phyloP scores from a whole-genome alignment of 768 basidiomycete species.

The Dioszegia aurantiaca region DNA sequence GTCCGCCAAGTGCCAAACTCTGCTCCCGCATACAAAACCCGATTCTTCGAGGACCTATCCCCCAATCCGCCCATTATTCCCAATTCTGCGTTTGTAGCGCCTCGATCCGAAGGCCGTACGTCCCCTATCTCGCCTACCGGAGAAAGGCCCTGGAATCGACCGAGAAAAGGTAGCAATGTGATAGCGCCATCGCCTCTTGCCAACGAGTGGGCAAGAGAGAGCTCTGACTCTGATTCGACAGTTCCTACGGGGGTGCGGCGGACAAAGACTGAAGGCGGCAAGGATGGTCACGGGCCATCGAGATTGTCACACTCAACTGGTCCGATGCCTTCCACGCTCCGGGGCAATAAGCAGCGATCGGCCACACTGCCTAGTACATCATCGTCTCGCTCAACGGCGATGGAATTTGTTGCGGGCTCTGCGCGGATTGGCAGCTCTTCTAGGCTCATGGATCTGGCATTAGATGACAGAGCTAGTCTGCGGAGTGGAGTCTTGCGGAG shows the following conservation, averaged over 20 bases:
- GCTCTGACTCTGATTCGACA: slow-evolving; percentile 28
- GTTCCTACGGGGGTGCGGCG: slow-evolving; percentile 23
- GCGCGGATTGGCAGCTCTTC: not conserved
- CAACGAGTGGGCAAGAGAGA: slow-evolving; percentile 41
- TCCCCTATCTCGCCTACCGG: slow-evolving; percentile 14
- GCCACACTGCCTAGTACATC: slow-evolving; percentile 34
- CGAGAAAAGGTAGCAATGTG: slow-evolving; percentile 42
- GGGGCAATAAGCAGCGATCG: slow-evolving; percentile 33
- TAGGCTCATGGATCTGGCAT: slow-evolving; percentile 16
- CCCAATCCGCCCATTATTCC: slow-evolving; percentile 8
- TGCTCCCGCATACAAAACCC: slow-evolving; percentile 38
- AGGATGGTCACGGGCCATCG: slow-evolving; percentile 9
- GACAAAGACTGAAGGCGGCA: slow-evolving; percentile 32
- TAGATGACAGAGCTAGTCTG: slow-evolving; percentile 24
- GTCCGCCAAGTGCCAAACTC: slow-evolving; percentile 23
- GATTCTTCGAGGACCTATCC: slow-evolving; percentile 36
- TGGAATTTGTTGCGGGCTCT: not conserved
- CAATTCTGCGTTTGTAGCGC: slow-evolving; percentile 5
- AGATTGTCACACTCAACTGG: slow-evolving; percentile 8
- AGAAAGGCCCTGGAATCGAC: slow-evolving; percentile 18
- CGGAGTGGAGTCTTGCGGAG: slow-evolving; percentile 7
- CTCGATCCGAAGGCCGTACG: slow-evolving; percentile 7
- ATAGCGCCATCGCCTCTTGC: slow-evolving; percentile 46
- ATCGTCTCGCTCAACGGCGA: not conserved
- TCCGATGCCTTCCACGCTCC: not conserved